Evolutionary conservation across 2,329 filamentous ascomycete species (phyloP).

Genomic region (Teratosphaeria nubilosa): DNA sequence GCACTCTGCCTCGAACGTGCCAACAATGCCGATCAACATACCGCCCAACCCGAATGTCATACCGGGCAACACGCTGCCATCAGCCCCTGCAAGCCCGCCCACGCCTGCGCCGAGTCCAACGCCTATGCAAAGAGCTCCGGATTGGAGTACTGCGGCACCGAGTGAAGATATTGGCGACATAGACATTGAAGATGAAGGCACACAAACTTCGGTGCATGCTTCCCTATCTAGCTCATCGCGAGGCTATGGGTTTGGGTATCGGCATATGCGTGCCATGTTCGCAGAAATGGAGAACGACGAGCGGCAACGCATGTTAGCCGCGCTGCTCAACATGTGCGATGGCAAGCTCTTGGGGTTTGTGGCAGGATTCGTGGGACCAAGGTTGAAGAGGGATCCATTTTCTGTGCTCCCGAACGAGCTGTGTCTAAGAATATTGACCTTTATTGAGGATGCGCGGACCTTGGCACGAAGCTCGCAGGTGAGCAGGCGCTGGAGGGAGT

Average conservation of each 20-base stretch:
- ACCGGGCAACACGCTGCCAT: slow-evolving; percentile 52
- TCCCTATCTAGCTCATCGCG: not conserved
- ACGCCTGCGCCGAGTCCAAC: slow-evolving; percentile 59
- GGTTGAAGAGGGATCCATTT: slow-evolving; percentile 94
- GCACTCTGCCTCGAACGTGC: slow-evolving; percentile 15
- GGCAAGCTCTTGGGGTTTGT: slow-evolving; percentile 94
- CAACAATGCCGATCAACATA: slow-evolving; percentile 35
- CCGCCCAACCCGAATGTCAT: slow-evolving; percentile 39
- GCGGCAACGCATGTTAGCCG: slow-evolving; percentile 71
- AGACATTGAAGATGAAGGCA: slow-evolving; percentile 19
- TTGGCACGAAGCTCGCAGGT: slow-evolving; percentile 89
- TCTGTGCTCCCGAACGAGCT: slow-evolving; percentile 84
- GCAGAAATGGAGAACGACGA: slow-evolving; percentile 64
- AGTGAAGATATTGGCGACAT: slow-evolving; percentile 64
- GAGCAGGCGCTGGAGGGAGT: slow-evolving; percentile 85
- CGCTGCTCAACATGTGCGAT: slow-evolving; percentile 86
- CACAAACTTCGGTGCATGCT: slow-evolving; percentile 13
- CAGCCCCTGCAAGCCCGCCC: slow-evolving; percentile 54
- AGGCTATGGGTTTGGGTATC: slow-evolving; percentile 37
- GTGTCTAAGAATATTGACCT: slow-evolving; percentile 86
- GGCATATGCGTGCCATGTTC: slow-evolving; percentile 72
- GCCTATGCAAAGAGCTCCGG: slow-evolving; percentile 51
- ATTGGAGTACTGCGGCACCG: slow-evolving; percentile 69
- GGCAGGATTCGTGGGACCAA: slow-evolving; percentile 85
- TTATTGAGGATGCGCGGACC: slow-evolving; percentile 93